Base-by-base conservation (phyloP, 75 land plant species). In the Gnetum montanum region DNA sequence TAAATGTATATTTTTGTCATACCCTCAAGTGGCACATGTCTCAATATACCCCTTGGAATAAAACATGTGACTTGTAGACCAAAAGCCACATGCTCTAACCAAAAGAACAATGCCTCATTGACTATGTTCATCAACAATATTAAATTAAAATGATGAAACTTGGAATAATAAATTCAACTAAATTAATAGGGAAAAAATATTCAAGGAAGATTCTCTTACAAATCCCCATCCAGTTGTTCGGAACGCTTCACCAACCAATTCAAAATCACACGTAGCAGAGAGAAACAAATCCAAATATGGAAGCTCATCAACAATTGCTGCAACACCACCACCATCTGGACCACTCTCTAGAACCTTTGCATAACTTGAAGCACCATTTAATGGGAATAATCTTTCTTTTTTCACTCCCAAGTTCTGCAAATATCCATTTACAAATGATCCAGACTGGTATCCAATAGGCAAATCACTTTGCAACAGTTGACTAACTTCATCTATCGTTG, bases 181-280 rank as follows among this genome's bases (percentile, higher is more conserved):
- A n/a, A n/a, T n/a, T n/a, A n/a, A n/a, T n/a, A n/a, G n/a, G n/a
- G n/a, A 58, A 60, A 2, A 31, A 1, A 62, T 23, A 16, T 58
- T 12, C 13, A 11, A 34, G 26, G 13, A 37, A 31, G 26, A 44
- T 35, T 38, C n/a, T 76, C 88, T 76, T 68, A 86, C 88, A 80
- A 86, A 86, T 55, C 93, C 93, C 93, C 92, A 90, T 8, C 87
- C 96, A 50, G 63, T 77, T 60, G 70, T 86, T 15, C 92, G 86
- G 68, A 86, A 86, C 57, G 73, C 83, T 47, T 72, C 68, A 6
- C 96, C 96, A 0, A 78, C 81, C 20, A 82, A 79, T 28, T 72
- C 58, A 49, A 71, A 86, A 18, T 70, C 76, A 63, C 91, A 90
- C 31, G 75, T 57, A 13, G 80, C 70, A 34, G 96, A 74, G 40